Conservation (phyloP, 441 rosid species). For the Viola pubescens region DNA sequence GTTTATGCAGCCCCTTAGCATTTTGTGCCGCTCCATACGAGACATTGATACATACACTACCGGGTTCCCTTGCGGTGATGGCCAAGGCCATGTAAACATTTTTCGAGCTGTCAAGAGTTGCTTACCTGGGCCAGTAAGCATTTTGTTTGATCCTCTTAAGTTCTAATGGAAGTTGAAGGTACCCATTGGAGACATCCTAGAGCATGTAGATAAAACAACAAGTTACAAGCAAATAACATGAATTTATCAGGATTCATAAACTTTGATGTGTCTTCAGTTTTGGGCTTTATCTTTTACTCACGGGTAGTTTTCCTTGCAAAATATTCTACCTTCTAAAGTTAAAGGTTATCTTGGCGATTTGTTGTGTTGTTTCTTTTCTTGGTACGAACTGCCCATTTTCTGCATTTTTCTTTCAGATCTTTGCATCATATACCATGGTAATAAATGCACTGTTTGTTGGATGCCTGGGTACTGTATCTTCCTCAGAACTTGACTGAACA, state of each 20-base stretch:
- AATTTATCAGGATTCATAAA: background rate
- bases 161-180: conserved; percentile 12
- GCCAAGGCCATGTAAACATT: conserved; percentile 72
- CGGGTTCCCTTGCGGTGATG: conserved; percentile 86
- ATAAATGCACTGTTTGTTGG: background rate
- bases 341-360: background rate
- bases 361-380: background rate
- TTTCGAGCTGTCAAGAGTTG: conserved; percentile 89
- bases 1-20: conserved; percentile 81
- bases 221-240: conserved; percentile 10
- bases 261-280: conserved; percentile 4
- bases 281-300: background rate
- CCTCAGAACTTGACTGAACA: conserved; percentile 3
- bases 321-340: too few relatives aligned
- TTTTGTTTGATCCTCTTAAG: conserved; percentile 10
- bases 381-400: too few relatives aligned
- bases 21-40: conserved; percentile 69
- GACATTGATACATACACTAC: conserved; percentile 76
- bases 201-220: background rate
- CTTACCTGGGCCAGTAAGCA: conserved; percentile 94
- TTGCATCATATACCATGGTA: conserved; percentile 1
- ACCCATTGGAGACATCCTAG: conserved; percentile 3
- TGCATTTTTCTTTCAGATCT: background rate
- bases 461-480: conserved; percentile 9
- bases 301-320: too few relatives aligned